These are phyloP conservation scores for Agarophyton chilense DNA, from an alignment of 23 red algal genomes.

Conservation along the genomic window DNA sequence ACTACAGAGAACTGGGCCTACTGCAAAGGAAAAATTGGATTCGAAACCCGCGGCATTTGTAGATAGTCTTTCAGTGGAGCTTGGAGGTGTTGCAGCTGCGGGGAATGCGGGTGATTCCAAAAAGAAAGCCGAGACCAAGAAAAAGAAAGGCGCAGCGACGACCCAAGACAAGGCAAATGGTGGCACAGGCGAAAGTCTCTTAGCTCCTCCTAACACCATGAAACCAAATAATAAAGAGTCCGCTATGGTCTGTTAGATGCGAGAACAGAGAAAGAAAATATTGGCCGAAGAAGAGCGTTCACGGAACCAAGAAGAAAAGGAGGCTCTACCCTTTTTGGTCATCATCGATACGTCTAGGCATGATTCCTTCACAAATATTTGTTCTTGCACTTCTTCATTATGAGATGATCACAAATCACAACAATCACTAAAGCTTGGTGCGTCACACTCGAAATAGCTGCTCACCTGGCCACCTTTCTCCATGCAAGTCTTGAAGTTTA, in stretches of 20 bases:
- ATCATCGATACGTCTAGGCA: constrained; percentile 99
- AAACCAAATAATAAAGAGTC: constrained; percentile 93
- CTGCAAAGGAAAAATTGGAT: background rate
- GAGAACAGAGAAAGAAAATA: constrained; percentile 65
- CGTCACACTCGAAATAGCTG: background rate
- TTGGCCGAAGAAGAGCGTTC: constrained; percentile 66
- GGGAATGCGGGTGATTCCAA: constrained; percentile 47
- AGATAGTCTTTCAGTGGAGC: constrained; percentile 39
- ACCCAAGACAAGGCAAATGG: constrained; percentile 61
- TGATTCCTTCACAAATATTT: constrained; percentile 98
- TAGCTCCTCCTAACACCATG: constrained; percentile 13
- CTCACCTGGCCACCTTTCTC: background rate
- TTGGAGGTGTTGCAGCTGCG: constrained; percentile 20
- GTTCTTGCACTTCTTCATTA: constrained; percentile 91
- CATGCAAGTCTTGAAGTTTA: constrained; percentile 13
- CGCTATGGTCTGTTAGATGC: constrained; percentile 82
- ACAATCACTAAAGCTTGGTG: background rate
- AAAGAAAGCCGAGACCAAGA: constrained; percentile 93
- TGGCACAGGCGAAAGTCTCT: constrained; percentile 4
- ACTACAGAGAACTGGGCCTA: background rate
- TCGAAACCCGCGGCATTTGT: background rate
- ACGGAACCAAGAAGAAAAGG: constrained; percentile 38
- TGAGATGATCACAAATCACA: constrained; percentile 61
- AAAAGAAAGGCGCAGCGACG: constrained; percentile 68
- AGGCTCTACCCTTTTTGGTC: constrained; percentile 87